Conservation (phyloP, 1,284 basidiomycete genomes). For the Trichosporon ovoides region DNA sequence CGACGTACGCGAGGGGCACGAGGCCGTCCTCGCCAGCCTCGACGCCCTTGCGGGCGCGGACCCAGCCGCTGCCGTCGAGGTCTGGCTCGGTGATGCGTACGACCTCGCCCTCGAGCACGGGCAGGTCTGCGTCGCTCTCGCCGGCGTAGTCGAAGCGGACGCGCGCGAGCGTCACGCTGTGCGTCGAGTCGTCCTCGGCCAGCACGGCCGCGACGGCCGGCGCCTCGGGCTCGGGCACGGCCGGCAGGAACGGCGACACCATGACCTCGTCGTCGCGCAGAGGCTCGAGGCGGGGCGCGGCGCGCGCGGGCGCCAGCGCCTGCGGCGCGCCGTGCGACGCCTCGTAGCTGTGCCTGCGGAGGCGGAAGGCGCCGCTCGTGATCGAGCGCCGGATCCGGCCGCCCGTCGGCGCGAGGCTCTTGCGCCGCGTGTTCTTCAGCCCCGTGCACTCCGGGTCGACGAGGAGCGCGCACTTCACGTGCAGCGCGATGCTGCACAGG, state of each 20-base stretch:
- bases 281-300: slow-evolving; percentile 11
- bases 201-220: slow-evolving; percentile 14
- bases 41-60: slow-evolving; percentile 15
- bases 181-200: neutral
- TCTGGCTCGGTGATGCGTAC: slow-evolving; percentile 23
- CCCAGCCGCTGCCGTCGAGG: slow-evolving; percentile 21
- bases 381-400: slow-evolving; percentile 13
- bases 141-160: slow-evolving; percentile 12
- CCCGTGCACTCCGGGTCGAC: slow-evolving; percentile 21
- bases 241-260: slow-evolving; percentile 19
- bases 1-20: slow-evolving; percentile 14
- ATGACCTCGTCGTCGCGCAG: slow-evolving; percentile 21
- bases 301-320: neutral
- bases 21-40: slow-evolving; percentile 15
- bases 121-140: slow-evolving; percentile 7
- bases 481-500: slow-evolving; percentile 20
- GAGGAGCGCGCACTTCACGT: slow-evolving; percentile 19
- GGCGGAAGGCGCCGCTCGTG: slow-evolving; percentile 9
- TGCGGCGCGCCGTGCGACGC: slow-evolving; percentile 16
- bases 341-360: slow-evolving; percentile 12
- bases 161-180: slow-evolving; percentile 12
- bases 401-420: neutral
- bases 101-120: slow-evolving; percentile 13
- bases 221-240: slow-evolving; percentile 3
- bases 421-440: slow-evolving; percentile 12